A percentile compares a stretch with the other conserved stretches of the same genome.
These are phyloP conservation scores for Spencermartinsiella europaea DNA, from an alignment of 805 yeast species.

Conservation along the genomic window DNA sequence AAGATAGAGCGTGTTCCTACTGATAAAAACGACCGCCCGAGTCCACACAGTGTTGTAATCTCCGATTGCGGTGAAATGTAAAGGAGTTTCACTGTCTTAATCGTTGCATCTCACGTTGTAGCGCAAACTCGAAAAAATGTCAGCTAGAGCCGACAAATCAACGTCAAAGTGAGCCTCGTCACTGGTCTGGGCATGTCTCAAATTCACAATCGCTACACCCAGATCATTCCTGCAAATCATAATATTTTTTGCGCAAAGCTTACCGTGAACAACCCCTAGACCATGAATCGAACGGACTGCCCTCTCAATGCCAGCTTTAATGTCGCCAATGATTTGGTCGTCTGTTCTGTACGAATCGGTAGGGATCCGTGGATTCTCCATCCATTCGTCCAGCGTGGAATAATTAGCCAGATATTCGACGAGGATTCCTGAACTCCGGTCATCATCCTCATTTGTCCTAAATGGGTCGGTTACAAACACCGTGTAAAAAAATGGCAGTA, in stretches of 20 bases:
- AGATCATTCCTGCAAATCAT: neutral
- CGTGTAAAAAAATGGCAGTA: slow-evolving; percentile 14
- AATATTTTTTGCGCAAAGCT: neutral
- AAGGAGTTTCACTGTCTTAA: no score
- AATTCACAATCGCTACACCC: slow-evolving; percentile 1
- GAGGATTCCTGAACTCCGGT: neutral
- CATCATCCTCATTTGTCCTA: neutral
- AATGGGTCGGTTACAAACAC: slow-evolving; percentile 16
- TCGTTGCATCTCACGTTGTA: neutral
- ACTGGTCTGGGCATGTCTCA: neutral
- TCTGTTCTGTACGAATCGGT: neutral
- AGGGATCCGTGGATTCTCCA: neutral
- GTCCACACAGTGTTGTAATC: slow-evolving; percentile 28
- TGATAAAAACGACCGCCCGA: slow-evolving; percentile 30
- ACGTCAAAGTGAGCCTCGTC: neutral
- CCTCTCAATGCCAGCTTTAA: neutral
- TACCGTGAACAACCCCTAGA: slow-evolving; percentile 6
- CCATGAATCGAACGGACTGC: slow-evolving; percentile 1
- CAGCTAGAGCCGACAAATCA: neutral
- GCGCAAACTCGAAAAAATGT: neutral
- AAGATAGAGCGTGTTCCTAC: slow-evolving; percentile 29
- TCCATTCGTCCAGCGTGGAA: neutral
- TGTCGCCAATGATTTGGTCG: neutral
- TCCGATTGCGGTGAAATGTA: slow-evolving; percentile 37
- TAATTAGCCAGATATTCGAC: neutral